Percentiles rank a stretch among this genome's conserved stretches.
Conservation (phyloP, 176 grass and related monocot species). For the Aegilops bicornis region DNA sequence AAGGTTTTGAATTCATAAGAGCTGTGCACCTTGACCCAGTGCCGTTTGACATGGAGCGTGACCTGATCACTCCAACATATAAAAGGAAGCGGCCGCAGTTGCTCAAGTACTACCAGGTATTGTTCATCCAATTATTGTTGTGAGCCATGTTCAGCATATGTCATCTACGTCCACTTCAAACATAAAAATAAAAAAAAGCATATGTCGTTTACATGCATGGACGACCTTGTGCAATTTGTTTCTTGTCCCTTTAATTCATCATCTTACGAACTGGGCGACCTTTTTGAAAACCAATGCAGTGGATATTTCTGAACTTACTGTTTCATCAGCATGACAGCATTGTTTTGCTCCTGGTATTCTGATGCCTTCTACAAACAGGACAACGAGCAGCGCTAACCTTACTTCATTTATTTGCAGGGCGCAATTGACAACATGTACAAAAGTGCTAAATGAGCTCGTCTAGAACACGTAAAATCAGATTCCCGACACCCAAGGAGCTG, state of each 20-base stretch:
- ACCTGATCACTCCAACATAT: constrained; percentile 85
- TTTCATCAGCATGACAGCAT: neutral
- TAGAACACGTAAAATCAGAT: constrained; percentile 8
- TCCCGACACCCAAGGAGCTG: neutral
- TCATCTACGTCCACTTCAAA: neutral
- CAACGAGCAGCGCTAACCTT: constrained; percentile 8
- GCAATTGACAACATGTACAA: constrained; percentile 65
- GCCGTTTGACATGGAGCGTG: constrained; percentile 79
- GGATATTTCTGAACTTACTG: constrained; percentile 7
- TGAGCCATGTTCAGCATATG: neutral
- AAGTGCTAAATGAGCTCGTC: constrained; percentile 44
- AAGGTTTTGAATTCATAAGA: constrained; percentile 86
- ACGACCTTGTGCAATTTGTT: neutral
- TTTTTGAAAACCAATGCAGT: neutral
- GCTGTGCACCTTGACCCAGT: constrained; percentile 72
- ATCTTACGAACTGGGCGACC: neutral
- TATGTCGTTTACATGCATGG: neutral
- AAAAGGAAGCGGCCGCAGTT: constrained; percentile 86
- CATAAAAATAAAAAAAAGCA: no score
- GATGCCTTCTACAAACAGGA: neutral
- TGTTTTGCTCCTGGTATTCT: neutral
- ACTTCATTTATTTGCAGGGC: constrained; percentile 41
- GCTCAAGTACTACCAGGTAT: constrained; percentile 89
- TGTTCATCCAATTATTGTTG: neutral
- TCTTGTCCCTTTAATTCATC: constrained; percentile 7